phyloP scores from a whole-genome alignment of 2,329 filamentous ascomycete species.

The Fusarium siculi region DNA sequence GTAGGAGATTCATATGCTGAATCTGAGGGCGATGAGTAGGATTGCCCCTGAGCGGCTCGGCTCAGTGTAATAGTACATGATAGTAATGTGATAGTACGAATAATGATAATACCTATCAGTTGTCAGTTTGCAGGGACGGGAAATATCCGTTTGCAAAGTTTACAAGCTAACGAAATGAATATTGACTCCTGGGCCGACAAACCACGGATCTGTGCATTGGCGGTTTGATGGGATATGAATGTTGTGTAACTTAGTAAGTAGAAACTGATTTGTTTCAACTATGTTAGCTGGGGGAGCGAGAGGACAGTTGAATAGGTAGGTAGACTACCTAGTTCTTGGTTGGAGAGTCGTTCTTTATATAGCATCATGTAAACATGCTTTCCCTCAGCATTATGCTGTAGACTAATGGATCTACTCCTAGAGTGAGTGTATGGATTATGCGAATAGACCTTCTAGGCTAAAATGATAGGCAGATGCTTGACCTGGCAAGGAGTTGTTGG shows the following conservation, averaged over 20 bases:
- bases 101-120: slow-evolving; percentile 7
- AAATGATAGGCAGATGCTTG: background rate
- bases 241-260: background rate
- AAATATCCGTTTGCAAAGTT: background rate
- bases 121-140: background rate
- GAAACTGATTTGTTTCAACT: background rate
- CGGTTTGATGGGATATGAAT: background rate
- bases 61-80: background rate
- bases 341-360: background rate
- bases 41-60: background rate
- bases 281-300: background rate
- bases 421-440: background rate
- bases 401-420: background rate
- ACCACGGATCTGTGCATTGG: background rate
- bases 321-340: background rate
- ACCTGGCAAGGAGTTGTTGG: background rate
- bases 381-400: background rate
- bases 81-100: slow-evolving; percentile 2
- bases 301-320: background rate
- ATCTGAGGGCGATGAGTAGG: slow-evolving; percentile 15
- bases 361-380: background rate
- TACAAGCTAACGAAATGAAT: background rate
- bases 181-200: background rate
- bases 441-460: background rate
- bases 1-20: slow-evolving; percentile 17